Evolutionary conservation across 2,329 filamentous ascomycete species (phyloP), one percentile per base, ranked within the genome.

Genomic region (Neocucurbitaria cava): DNA sequence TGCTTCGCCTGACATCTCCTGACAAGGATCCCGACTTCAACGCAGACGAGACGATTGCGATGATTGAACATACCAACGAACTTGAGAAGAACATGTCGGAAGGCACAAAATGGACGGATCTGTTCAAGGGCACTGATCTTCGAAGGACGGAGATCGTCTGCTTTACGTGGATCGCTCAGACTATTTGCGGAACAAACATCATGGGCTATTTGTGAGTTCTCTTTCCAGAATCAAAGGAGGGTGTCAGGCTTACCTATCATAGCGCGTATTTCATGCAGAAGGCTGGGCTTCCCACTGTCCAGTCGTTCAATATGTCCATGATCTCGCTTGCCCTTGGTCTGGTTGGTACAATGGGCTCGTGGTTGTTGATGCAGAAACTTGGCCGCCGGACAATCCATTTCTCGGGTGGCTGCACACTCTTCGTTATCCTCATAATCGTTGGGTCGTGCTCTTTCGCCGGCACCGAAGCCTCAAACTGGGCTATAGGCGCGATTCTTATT

Each of bases 61-160:
- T 96, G 90, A 96, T 96, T 86, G 85, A 91, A 3, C 90, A 95
- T 69, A 96, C 92, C 1, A 92, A 89, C 1, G 88, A 89, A 1
- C 78, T 96, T n/a, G 92, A 96, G 72, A 83, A 90, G 69, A 79
- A 84, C 72, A 88, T 91, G 50, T 53, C 55, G 26, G 79, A 80
- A 13, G 91, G 91, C 23, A 85, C 89, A 8, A 86, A 83, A 41
- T 96, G 93, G 75, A 76, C 82, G 62, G 91, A 96, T 72, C 94
- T 91, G 76, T 95, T 96, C 82, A 88, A 83, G 73, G 91, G 91
- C 7, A 83, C 84, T 13, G 87, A 96, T 71, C 80, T 88, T 47
- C 87, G 92, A 46, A 85, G 92, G 18, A 96, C 91, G 1, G 91
- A 90, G 68, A 87, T 88, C 58, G 81, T 85, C 15, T 84, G 82